Conservation (phyloP, 1,284 basidiomycete genomes). For the Moesziomyces sp. region DNA sequence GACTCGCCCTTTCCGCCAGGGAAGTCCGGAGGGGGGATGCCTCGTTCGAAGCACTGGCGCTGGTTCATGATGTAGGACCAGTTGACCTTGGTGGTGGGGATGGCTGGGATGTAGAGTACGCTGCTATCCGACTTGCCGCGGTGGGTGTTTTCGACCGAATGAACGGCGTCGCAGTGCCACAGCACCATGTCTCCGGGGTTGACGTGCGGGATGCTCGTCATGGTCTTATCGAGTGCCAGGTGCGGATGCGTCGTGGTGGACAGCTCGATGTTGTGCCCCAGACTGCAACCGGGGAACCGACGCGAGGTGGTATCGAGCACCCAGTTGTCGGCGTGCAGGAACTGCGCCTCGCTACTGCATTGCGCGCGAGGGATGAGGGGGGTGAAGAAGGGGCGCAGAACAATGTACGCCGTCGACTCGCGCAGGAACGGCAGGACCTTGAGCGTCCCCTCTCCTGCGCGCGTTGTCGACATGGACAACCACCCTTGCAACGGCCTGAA, state of each 20-base stretch:
- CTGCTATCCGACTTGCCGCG: constrained; percentile 76
- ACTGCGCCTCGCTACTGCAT: constrained; percentile 7
- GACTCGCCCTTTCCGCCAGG: constrained; percentile 80
- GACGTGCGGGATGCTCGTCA: constrained; percentile 75
- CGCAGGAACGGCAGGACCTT: constrained; percentile 79
- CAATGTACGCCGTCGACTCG: constrained; percentile 79
- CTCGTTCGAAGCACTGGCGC: constrained; percentile 72
- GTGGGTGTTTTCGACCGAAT: constrained; percentile 78
- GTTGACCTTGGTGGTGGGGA: constrained; percentile 77
- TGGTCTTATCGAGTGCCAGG: constrained; percentile 74
- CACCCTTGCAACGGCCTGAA: constrained; percentile 82
- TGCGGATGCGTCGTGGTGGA: constrained; percentile 78
- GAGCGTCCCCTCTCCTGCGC: constrained; percentile 78
- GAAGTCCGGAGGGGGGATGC: constrained; percentile 78
- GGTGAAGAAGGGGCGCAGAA: constrained; percentile 81
- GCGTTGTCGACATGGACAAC: constrained; percentile 75
- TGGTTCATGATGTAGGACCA: constrained; percentile 76
- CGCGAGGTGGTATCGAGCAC: constrained; percentile 73
- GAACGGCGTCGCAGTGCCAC: constrained; percentile 83
- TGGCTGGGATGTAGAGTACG: constrained; percentile 82
- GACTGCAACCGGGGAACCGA: constrained; percentile 73
- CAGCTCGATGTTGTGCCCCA: constrained; percentile 77
- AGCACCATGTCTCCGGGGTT: constrained; percentile 81
- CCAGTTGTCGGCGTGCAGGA: constrained; percentile 46
- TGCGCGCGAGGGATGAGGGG: constrained; percentile 47